phyloP scores from a whole-genome alignment of 805 yeast genomes.

The Candida wancherniae region DNA sequence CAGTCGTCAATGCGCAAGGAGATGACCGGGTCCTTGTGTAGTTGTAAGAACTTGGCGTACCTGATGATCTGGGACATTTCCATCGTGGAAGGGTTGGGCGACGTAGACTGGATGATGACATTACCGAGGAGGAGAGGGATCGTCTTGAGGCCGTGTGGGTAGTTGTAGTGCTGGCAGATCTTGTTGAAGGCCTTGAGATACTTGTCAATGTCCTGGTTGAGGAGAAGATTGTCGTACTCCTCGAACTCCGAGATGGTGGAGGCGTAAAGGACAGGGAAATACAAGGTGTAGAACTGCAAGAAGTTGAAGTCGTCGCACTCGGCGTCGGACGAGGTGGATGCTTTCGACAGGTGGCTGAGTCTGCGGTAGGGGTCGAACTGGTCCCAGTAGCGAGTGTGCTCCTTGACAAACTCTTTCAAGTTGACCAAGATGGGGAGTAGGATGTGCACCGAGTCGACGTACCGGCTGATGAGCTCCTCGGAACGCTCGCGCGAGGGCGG shows the following conservation, averaged over 20 bases:
- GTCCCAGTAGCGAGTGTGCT: conserved; percentile 50
- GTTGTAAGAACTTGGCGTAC: conserved; percentile 50
- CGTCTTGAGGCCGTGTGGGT: conserved; percentile 44
- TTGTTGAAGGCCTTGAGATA: conserved; percentile 47
- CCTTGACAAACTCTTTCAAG: conserved; percentile 36
- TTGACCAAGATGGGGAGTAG: conserved; percentile 50
- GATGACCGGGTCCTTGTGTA: conserved; percentile 57
- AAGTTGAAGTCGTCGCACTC: conserved; percentile 32
- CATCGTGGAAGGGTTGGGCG: conserved; percentile 53
- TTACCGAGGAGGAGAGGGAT: conserved; percentile 42
- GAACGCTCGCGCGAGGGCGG: conserved; percentile 43
- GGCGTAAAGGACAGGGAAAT: conserved; percentile 54
- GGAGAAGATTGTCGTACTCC: conserved; percentile 45
- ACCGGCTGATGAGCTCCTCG: conserved; percentile 44
- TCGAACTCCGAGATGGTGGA: conserved; percentile 57
- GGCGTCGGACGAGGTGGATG: conserved; percentile 10
- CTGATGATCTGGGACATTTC: conserved; percentile 53
- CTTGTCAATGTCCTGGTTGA: conserved; percentile 45
- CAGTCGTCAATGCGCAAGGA: conserved; percentile 46
- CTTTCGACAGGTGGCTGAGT: conserved; percentile 4
- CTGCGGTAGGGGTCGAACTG: conserved; percentile 17
- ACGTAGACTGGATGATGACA: conserved; percentile 47
- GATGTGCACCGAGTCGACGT: conserved; percentile 50
- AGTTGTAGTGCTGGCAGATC: conserved; percentile 46
- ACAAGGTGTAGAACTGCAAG: conserved; percentile 42